Evolutionary conservation across 352 stramenopile species (phyloP).

Genomic region (Chloridella minuta): DNA sequence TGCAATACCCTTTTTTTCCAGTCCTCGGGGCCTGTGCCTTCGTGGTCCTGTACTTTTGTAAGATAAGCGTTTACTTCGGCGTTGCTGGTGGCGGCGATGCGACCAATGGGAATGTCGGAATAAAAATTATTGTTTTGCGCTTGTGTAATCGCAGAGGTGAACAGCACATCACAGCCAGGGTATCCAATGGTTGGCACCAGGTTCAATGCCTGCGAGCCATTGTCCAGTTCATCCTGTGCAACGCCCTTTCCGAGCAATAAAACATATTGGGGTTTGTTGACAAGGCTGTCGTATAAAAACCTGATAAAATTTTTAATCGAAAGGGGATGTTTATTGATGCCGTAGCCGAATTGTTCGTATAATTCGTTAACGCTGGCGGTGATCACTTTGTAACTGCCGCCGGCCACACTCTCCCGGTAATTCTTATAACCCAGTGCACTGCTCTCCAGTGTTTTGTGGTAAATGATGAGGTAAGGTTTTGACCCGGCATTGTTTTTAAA

Average conservation of each 20-base stretch:
- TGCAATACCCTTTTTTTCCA: neutral
- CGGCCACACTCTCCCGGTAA: neutral
- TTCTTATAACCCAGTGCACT: neutral
- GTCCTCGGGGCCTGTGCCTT: neutral
- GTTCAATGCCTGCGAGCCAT: neutral
- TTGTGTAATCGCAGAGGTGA: neutral
- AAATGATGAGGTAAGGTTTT: neutral
- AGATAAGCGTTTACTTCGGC: neutral
- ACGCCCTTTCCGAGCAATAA: neutral
- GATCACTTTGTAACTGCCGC: neutral
- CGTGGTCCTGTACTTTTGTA: neutral
- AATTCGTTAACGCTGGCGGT: neutral
- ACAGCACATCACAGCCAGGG: neutral
- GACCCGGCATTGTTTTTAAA: neutral
- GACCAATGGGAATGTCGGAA: neutral
- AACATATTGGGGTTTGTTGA: neutral
- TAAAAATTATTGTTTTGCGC: neutral
- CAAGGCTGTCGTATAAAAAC: neutral
- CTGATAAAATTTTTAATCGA: neutral
- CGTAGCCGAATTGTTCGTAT: neutral
- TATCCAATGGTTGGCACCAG: neutral
- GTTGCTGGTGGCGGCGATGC: neutral
- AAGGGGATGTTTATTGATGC: neutral
- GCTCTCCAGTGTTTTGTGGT: neutral
- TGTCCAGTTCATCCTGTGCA: neutral